A percentile compares a stretch with the other conserved stretches of the same genome.
These are phyloP conservation scores for Phaeophleospora eucalypticola DNA, from an alignment of 2,329 filamentous ascomycete species.

Conservation along the genomic window DNA sequence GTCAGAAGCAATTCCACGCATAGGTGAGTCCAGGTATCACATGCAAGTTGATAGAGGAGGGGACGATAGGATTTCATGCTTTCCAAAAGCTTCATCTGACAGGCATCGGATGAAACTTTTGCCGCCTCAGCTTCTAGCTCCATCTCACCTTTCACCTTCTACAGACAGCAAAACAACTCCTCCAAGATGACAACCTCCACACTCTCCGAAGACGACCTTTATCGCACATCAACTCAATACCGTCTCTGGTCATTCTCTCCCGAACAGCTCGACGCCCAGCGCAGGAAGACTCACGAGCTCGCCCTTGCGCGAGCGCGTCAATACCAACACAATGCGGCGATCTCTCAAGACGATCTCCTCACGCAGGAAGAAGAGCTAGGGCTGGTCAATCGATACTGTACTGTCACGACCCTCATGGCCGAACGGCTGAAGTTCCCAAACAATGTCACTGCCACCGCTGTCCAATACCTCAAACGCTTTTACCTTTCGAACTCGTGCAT, in stretches of 20 bases:
- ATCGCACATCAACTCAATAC: constrained; percentile 85
- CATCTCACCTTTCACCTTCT: not conserved
- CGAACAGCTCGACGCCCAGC: constrained; percentile 64
- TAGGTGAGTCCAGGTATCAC: too few species aligned
- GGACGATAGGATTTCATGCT: too few species aligned
- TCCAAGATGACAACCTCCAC: constrained; percentile 9
- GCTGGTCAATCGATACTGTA: constrained; percentile 75
- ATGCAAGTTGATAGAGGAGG: too few species aligned
- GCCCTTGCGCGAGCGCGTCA: constrained; percentile 65
- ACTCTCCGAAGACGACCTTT: constrained; percentile 87
- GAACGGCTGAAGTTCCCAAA: constrained; percentile 59
- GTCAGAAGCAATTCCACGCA: too few species aligned
- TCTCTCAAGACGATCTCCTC: constrained; percentile 22
- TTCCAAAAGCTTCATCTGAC: too few species aligned
- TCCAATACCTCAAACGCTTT: constrained; percentile 88
- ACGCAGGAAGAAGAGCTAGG: constrained; percentile 69
- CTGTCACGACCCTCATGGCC: constrained; percentile 44
- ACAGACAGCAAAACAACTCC: constrained; percentile 5
- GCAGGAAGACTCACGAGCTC: constrained; percentile 72
- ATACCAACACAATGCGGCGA: constrained; percentile 39
- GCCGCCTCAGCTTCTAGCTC: too few species aligned
- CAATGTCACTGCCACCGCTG: constrained; percentile 68
- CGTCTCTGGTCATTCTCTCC: constrained; percentile 89
- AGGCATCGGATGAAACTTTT: too few species aligned
- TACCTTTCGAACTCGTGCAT: constrained; percentile 94